Evolutionary conservation across 1,284 basidiomycete species (phyloP).

Genomic region (Ceratobasidium papillatum): DNA sequence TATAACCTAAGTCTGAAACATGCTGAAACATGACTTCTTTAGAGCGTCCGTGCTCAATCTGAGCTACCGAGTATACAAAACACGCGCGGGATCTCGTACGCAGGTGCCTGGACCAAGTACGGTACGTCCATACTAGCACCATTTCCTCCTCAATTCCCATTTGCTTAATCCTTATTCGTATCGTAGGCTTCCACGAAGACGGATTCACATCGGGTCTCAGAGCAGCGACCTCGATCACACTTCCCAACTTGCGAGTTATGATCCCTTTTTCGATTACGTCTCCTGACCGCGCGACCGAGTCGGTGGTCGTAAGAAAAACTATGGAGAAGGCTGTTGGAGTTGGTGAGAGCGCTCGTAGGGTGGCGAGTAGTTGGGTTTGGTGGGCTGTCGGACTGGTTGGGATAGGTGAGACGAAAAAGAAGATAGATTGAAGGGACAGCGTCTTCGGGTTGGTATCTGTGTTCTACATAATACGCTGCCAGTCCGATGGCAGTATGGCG

Average conservation of each 20-base stretch:
- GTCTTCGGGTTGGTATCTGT: not conserved
- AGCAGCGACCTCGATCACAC: conserved; percentile 45
- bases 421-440: not conserved
- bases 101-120: conserved; percentile 82
- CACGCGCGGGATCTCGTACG: conserved; percentile 70
- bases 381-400: conserved; percentile 7
- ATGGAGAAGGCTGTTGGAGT: not conserved
- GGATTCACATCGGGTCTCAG: conserved; percentile 68
- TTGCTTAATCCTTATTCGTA: not conserved
- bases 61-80: conserved; percentile 70
- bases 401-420: not conserved
- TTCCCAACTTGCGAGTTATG: not conserved
- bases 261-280: conserved; percentile 25
- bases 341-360: not conserved
- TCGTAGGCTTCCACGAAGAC: conserved; percentile 77
- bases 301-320: not conserved
- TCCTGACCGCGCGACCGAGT: conserved; percentile 9
- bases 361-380: not conserved
- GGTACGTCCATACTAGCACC: conserved; percentile 48
- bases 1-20: not conserved
- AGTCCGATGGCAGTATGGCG: no score
- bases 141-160: conserved; percentile 39
- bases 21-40: conserved; percentile 12
- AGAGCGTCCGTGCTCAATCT: conserved; percentile 62
- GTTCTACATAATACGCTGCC: not conserved